Evolutionary conservation across 164 flowering plant species (phyloP).

Genomic region (Warburgia ugandensis): DNA sequence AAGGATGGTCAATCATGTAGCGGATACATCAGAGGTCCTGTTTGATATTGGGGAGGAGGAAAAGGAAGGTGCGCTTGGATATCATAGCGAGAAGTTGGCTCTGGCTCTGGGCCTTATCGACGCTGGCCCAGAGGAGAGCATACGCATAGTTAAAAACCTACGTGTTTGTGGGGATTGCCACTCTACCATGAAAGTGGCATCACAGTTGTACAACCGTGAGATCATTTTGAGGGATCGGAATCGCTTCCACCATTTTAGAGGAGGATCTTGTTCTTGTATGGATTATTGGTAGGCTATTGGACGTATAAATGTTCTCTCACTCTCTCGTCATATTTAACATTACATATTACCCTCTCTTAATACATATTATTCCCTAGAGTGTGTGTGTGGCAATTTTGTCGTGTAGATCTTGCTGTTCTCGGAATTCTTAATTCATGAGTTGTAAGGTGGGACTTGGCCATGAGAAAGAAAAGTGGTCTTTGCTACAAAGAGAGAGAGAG

Average conservation of each 20-base stretch:
- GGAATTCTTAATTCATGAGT: no score
- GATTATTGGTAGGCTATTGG: slow-evolving; percentile 8
- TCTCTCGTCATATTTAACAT: no score
- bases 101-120: slow-evolving; percentile 5
- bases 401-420: no score
- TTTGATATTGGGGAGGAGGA: slow-evolving; percentile 5
- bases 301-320: no score
- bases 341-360: no score
- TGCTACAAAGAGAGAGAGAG: no score
- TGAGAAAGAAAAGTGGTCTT: no score
- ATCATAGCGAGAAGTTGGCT: slow-evolving; percentile 9
- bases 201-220: slow-evolving; percentile 1
- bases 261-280: slow-evolving; percentile 5
- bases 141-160: slow-evolving; percentile 6
- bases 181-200: slow-evolving; percentile 4
- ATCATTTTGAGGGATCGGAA: slow-evolving; percentile 4
- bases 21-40: slow-evolving; percentile 4
- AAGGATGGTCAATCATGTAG: slow-evolving; percentile 2
- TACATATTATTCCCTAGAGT: no score
- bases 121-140: neutral
- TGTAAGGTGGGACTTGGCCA: no score
- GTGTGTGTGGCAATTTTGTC: no score
- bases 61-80: slow-evolving; percentile 5
- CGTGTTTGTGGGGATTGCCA: no score
- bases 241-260: no score